Percentiles rank a stretch among this genome's conserved stretches.
These are phyloP conservation scores for Parmales sp. DNA, from an alignment of 108 stramenopile species.

Conservation along the genomic window DNA sequence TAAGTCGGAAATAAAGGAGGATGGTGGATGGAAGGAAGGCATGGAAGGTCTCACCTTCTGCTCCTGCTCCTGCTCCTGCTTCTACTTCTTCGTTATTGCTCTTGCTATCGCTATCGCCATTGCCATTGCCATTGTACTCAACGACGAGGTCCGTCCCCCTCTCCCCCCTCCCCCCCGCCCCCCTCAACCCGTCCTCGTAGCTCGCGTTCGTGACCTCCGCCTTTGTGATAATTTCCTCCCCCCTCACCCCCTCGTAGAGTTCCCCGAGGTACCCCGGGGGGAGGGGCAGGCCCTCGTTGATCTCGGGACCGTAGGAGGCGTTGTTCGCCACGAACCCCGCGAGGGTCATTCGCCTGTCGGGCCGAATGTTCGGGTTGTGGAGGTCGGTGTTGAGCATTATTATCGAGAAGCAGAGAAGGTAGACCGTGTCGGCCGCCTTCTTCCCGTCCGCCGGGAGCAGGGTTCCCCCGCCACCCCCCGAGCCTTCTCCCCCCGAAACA, in stretches of 20 bases:
- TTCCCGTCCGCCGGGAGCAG: slow-evolving; percentile 70
- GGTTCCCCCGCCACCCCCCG: no score
- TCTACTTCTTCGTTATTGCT: no score
- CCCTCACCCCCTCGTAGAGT: neutral
- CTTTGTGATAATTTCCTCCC: slow-evolving; percentile 10
- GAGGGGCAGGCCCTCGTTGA: slow-evolving; percentile 44
- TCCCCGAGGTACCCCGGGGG: neutral
- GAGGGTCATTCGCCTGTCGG: slow-evolving; percentile 84
- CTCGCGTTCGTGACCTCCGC: neutral
- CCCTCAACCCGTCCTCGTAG: no score
- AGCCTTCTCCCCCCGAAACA: no score
- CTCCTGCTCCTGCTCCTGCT: no score
- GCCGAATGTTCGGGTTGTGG: slow-evolving; percentile 88
- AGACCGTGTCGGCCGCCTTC: slow-evolving; percentile 77
- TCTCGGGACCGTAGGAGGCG: slow-evolving; percentile 79
- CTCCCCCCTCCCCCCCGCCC: no score
- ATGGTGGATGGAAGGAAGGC: no score
- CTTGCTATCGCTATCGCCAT: no score
- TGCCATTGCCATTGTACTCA: no score
- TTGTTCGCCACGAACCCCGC: slow-evolving; percentile 83
- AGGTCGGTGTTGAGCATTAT: slow-evolving; percentile 98
- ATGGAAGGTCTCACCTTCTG: no score
- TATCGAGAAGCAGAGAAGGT: slow-evolving; percentile 84
- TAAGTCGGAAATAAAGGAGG: no score
- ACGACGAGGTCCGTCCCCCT: no score